Evolutionary conservation across 2,329 filamentous ascomycete species (phyloP).

Genomic region (Metarhizium humberi): DNA sequence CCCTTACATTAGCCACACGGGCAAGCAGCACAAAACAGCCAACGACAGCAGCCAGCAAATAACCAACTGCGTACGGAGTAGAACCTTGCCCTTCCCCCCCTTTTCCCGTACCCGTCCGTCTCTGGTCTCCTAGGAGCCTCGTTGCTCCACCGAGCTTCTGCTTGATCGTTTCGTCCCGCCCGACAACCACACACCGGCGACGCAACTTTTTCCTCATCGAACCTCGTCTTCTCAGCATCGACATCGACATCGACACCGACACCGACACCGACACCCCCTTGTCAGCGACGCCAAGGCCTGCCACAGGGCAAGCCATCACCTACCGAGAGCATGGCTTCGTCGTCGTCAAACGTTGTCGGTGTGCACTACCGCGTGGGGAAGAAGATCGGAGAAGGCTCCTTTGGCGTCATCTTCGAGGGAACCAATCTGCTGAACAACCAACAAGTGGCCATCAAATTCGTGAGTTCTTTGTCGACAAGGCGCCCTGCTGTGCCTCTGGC

Average conservation of each 20-base stretch:
- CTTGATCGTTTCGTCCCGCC: conserved; percentile 4
- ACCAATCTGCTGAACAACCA: conserved; percentile 98
- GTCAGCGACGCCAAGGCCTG: conserved; percentile 5
- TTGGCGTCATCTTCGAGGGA: conserved; percentile 97
- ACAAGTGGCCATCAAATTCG: conserved; percentile 99
- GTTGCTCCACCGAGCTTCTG: conserved; percentile 10
- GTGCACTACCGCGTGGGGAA: conserved; percentile 98
- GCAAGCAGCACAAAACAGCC: not conserved
- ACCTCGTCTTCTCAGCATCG: not conserved
- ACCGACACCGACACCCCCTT: conserved; percentile 1
- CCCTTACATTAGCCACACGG: not conserved
- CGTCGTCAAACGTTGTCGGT: conserved; percentile 93
- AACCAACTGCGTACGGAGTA: not conserved
- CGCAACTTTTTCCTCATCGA: conserved; percentile 2
- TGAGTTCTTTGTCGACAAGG: conserved; percentile 38
- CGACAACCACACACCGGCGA: conserved; percentile 5
- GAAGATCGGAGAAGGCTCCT: conserved; percentile 98
- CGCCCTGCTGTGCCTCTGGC: not conserved
- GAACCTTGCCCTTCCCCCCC: conserved; percentile 4
- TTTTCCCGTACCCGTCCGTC: conserved; percentile 4
- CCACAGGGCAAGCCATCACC: conserved; percentile 4
- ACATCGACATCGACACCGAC: not conserved
- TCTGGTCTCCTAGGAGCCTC: conserved; percentile 7
- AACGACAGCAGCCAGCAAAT: not conserved
- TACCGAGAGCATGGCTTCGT: conserved; percentile 60